Base-by-base conservation (phyloP, 495 filamentous ascomycete species). In the Recurvomyces mirabilis region DNA sequence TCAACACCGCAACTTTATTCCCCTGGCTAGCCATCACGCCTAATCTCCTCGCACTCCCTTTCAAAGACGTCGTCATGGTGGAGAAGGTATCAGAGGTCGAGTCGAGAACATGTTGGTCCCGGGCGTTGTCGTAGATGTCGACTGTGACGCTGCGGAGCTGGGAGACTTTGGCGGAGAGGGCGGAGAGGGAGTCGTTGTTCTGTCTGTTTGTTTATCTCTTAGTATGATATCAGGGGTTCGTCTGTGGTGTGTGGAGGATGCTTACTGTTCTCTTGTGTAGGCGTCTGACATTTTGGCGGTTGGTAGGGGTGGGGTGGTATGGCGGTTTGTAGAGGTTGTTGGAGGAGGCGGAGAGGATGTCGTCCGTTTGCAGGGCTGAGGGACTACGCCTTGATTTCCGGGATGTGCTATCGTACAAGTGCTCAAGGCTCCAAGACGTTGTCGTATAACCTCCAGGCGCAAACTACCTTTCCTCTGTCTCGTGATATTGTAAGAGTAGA, bases 111-210 rank as follows among this genome's bases (percentile, higher is more conserved):
- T 81, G 75, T 57, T 94, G 88, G 55, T 81, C 75, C 29, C 84
- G 74, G 29, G 91, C 91, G 59, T 87, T 83, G 66, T 95, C 87
- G 67, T 95, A 93, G 60, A 98, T 98, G 66, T 96, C 85, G 33
- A 95, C 78, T n/a, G 91, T 98, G n/a, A 98, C 87, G 52, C 80
- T 80, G 56, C 88, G 87, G 40, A 98, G 74, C 25, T 87, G 85
- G 33, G 84, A 84, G 23, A 95, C 86, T 64, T 98, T 98, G 20
- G 73, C 71, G 13, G 84, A 79, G 18, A 98, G 81, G 56, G 93
- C 87, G 55, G 87, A 80, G 38, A 98, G 82, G 60, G 91, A 87
- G 56, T 84, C 79, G 66, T 94, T 94, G 68, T 98, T 98, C 67
- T 98, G 91, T 63, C 77, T 79, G 56, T 13, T 35, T 41, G 12